These are phyloP conservation scores for Dactylorhiza incarnata DNA, from an alignment of 106 monocot species.

Conservation along the genomic window DNA sequence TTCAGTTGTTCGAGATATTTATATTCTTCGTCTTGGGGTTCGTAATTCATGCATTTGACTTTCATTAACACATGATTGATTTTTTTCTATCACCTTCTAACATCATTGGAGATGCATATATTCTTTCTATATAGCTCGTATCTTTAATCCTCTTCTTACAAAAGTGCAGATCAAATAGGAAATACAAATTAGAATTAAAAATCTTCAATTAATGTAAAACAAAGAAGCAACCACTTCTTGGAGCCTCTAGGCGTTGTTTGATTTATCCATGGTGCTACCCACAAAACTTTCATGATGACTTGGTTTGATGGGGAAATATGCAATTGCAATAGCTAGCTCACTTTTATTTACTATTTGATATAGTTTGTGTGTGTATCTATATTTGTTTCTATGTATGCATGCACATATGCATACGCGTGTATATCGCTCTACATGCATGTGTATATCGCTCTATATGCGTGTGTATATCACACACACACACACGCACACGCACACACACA, in stretches of 20 bases:
- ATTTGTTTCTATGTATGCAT: not conserved
- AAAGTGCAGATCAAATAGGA: not conserved
- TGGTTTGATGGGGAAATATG: not conserved
- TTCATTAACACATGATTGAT: not conserved
- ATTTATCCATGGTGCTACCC: not conserved
- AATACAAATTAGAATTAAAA: not conserved
- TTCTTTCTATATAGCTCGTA: not conserved
- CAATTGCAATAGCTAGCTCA: not conserved
- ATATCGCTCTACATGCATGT: no score
- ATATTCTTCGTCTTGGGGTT: conserved; percentile 94
- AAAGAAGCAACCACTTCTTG: not conserved
- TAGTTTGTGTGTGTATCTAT: not conserved
- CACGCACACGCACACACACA: no score
- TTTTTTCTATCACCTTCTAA: not conserved
- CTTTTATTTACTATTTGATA: not conserved
- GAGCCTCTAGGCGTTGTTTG: not conserved
- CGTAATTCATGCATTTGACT: conserved; percentile 14
- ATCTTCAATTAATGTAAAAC: not conserved
- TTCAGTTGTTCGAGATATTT: conserved; percentile 74
- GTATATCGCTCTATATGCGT: no score
- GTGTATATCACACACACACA: not conserved
- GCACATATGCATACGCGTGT: no score
- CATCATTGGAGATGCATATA: not conserved
- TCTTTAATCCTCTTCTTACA: not conserved
- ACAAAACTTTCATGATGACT: not conserved